Conservation (phyloP, 2,329 filamentous ascomycete genomes). For the Ceratocystis cubensis region DNA sequence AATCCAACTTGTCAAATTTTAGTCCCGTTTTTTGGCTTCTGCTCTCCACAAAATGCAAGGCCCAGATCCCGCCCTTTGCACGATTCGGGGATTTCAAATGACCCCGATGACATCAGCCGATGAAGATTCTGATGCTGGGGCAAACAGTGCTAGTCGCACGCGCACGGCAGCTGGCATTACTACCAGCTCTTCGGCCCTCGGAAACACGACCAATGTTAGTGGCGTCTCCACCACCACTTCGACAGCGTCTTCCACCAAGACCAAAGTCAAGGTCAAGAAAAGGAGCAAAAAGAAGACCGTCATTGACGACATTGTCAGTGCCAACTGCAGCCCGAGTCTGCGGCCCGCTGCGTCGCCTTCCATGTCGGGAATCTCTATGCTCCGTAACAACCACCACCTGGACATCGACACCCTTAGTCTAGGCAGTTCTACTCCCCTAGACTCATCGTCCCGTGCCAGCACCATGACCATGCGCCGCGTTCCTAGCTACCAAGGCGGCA, state of each 20-base stretch:
- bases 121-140: constrained; percentile 40
- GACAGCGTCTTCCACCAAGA: constrained; percentile 14
- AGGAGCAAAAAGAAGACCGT: constrained; percentile 25
- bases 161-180: background rate
- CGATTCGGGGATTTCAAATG: constrained; percentile 44
- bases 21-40: constrained; percentile 35
- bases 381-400: constrained; percentile 61
- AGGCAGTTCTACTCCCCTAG: constrained; percentile 37
- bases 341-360: constrained; percentile 41
- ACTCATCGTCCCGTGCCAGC: constrained; percentile 41
- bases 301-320: constrained; percentile 46
- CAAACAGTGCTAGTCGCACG: no score
- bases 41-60: constrained; percentile 25
- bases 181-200: background rate
- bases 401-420: constrained; percentile 46
- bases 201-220: background rate
- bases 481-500: constrained; percentile 15
- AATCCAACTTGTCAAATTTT: background rate
- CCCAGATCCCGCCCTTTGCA: constrained; percentile 36
- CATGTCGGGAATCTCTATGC: constrained; percentile 63
- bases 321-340: constrained; percentile 50
- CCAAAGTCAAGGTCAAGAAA: constrained; percentile 22
- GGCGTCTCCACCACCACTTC: no score
- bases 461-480: constrained; percentile 31
- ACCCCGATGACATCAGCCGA: constrained; percentile 44